phyloP scores from a whole-genome alignment of 306 rosid genomes.

The Cucurbita argyrosperma region DNA sequence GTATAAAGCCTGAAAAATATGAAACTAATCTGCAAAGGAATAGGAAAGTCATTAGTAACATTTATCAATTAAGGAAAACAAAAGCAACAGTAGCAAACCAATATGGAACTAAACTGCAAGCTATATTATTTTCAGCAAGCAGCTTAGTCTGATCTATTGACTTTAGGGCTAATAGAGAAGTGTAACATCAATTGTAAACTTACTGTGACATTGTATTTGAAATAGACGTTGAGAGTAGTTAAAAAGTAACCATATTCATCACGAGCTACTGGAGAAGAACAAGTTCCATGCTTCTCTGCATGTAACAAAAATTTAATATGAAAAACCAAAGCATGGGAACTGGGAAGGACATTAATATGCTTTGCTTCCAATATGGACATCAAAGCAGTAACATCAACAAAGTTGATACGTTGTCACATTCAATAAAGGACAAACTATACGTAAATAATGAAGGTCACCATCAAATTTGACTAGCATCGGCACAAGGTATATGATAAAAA shows the following conservation, averaged over 20 bases:
- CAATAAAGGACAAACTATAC: neutral
- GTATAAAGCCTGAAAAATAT: neutral
- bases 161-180: neutral
- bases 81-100: neutral
- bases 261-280: constrained; percentile 48
- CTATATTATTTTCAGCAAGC: neutral
- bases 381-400: neutral
- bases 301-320: constrained; percentile 6
- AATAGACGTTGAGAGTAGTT: constrained; percentile 51
- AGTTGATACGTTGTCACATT: neutral
- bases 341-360: neutral
- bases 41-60: neutral
- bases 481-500: neutral
- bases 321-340: neutral
- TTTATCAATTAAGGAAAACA: neutral
- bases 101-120: neutral
- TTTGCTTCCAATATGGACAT: neutral
- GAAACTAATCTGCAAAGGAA: neutral
- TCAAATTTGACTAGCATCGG: neutral
- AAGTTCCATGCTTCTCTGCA: constrained; percentile 97
- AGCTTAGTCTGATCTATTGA: neutral
- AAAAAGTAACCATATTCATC: constrained; percentile 77
- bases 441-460: neutral
- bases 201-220: constrained; percentile 87
- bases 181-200: constrained; percentile 16